Conservation (phyloP, 2,329 filamentous ascomycete genomes). For the Dendryphion nanum region DNA sequence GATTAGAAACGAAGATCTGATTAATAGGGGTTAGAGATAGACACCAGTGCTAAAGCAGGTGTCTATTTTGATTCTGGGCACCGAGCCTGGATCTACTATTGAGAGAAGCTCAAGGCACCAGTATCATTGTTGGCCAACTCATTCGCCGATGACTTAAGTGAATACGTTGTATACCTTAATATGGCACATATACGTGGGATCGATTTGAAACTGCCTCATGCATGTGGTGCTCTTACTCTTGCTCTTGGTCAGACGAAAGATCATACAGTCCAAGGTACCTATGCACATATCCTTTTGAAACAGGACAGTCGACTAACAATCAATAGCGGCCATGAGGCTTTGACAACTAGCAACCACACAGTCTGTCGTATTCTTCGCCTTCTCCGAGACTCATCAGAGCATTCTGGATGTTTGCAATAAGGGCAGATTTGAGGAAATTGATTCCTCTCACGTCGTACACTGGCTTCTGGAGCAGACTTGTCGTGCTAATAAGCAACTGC, state of each 20-base stretch:
- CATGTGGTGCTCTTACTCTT: conserved; percentile 65
- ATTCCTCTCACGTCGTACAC: conserved; percentile 53
- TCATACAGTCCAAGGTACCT: conserved; percentile 58
- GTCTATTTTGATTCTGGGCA: conserved; percentile 42
- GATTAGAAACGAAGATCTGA: conserved; percentile 44
- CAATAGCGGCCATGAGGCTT: conserved; percentile 63
- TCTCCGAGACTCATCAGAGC: conserved; percentile 59
- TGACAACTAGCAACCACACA: conserved; percentile 58
- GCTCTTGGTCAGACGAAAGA: conserved; percentile 68
- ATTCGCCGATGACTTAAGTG: conserved; percentile 47
- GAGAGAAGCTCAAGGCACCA: conserved; percentile 17
- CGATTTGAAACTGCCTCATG: conserved; percentile 60
- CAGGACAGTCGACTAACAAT: too few relatives aligned
- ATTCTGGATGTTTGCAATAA: conserved; percentile 52
- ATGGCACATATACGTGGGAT: conserved; percentile 70
- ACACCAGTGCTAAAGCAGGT: conserved; percentile 43
- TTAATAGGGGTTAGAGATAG: conserved; percentile 46
- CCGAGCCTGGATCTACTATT: conserved; percentile 44
- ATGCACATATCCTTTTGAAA: too few relatives aligned
- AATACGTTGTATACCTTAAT: conserved; percentile 67
- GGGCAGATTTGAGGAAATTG: conserved; percentile 20
- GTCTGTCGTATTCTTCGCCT: conserved; percentile 51
- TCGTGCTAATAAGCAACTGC: conserved; percentile 55
- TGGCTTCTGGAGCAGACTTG: conserved; percentile 67
- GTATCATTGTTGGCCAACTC: conserved; percentile 51